Evolutionary conservation across 169 alveolate genomes (phyloP), one percentile per base, ranked within the genome.

Genomic region (Haemoproteus tartakovskyi): DNA sequence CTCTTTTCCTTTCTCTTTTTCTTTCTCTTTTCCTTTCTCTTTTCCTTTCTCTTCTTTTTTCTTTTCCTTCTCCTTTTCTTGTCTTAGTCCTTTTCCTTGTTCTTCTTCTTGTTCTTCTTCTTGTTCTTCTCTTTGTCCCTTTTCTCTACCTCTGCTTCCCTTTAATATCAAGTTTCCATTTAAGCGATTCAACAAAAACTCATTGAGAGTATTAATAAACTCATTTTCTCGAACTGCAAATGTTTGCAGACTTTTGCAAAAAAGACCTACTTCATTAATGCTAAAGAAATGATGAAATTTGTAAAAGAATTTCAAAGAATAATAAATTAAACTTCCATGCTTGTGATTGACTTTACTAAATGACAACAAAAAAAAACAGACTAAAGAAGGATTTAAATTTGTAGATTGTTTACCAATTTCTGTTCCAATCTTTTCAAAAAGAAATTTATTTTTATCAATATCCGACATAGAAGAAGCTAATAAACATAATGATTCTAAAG

Each of bases 241-340:
- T 45, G 43, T 56, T n/a, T 56, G 30, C 21, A 74, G 30, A 0
- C 62, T 62, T 19, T 74, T 74, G 45, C 78, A 74, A 4, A 74
- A 24, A 36, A 74, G n/a, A 0, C 84, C 84, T 14, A 57, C 78
- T 16, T 74, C 57, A 74, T 74, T 74, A 14, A 74, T 50, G 46
- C 54, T 59, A 74, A 74, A 74, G 57, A 74, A 57, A 11, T 18
- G 54, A 37, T 40, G 18, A 56, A 57, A 74, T 56, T 74, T 74
- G 57, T 74, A 74, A 74, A 74, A 74, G 45, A 74, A 74, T 56
- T 74, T 50, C 22, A 74, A 74, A 38, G 90, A 78, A 59, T 79
- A 88, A 56, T 70, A 81, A 80, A 88, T 70, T 46, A 88, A 54
- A 24, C 90, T 80, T 11, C 91, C 93, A 81, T 88, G 91, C 18